Conservation (phyloP, 768 basidiomycete species). For the Chiua virens region DNA sequence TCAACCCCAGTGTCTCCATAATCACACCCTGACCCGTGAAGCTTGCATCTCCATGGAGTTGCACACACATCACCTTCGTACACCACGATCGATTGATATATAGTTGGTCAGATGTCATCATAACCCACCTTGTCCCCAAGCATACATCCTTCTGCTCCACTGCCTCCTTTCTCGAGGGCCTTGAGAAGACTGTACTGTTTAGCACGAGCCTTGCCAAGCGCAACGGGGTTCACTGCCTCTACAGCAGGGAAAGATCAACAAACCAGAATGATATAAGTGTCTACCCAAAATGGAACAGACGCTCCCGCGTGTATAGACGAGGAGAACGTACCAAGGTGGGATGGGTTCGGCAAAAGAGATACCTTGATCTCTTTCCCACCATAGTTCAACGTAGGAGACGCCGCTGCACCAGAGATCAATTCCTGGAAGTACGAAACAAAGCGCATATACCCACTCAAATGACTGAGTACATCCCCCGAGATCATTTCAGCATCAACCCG, state of each 20-base stretch:
- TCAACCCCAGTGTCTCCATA: constrained; percentile 85
- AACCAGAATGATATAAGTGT: background rate
- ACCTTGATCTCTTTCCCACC: constrained; percentile 56
- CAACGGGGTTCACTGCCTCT: constrained; percentile 90
- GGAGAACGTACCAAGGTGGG: constrained; percentile 56
- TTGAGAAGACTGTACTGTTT: constrained; percentile 85
- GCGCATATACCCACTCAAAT: constrained; percentile 53
- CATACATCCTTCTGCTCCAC: constrained; percentile 24
- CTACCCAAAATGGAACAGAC: background rate
- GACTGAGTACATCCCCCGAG: constrained; percentile 86
- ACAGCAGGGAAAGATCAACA: background rate
- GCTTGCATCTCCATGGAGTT: constrained; percentile 89
- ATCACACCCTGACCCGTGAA: constrained; percentile 90
- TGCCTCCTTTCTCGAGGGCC: constrained; percentile 43
- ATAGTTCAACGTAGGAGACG: constrained; percentile 66
- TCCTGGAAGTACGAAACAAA: background rate
- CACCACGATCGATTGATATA: constrained; percentile 9
- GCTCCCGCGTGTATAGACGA: background rate
- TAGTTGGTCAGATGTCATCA: background rate
- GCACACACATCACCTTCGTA: constrained; percentile 82
- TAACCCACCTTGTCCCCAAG: constrained; percentile 32
- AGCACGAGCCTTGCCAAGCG: constrained; percentile 85
- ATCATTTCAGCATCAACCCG: constrained; percentile 59
- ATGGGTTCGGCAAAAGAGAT: constrained; percentile 78
- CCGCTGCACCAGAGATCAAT: constrained; percentile 39